A percentile compares a stretch with the other conserved stretches of the same genome.
Conservation (phyloP, 768 basidiomycete species). For the Cytidiella melzeri region DNA sequence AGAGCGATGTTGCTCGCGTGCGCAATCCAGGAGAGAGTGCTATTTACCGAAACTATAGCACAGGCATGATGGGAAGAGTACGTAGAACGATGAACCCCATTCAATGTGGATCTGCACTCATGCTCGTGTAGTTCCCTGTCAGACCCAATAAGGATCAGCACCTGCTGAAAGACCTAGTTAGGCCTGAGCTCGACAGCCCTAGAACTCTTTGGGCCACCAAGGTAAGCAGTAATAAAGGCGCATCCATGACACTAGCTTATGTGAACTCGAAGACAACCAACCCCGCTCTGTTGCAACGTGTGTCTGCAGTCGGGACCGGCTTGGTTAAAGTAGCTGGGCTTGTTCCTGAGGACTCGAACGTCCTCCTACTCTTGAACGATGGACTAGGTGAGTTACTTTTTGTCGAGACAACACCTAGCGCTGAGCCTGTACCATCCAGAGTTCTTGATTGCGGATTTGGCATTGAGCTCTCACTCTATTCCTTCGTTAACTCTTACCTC, state of each 20-base stretch:
- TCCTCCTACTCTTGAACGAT: constrained; percentile 75
- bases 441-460: constrained; percentile 75
- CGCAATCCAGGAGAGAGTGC: constrained; percentile 80
- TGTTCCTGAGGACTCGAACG: constrained; percentile 54
- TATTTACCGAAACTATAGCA: constrained; percentile 86
- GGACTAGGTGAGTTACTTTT: constrained; percentile 49
- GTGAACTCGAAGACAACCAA: constrained; percentile 58
- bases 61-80: constrained; percentile 76
- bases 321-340: constrained; percentile 52
- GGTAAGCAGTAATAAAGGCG: constrained; percentile 31
- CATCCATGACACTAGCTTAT: background rate
- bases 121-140: constrained; percentile 53
- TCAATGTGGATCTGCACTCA: background rate
- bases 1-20: constrained; percentile 84
- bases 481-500: constrained; percentile 61
- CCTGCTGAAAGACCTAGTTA: constrained; percentile 60
- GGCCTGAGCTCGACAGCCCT: constrained; percentile 55
- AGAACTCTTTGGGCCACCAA: constrained; percentile 78
- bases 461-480: constrained; percentile 65
- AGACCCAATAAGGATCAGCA: constrained; percentile 69
- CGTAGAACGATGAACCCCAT: background rate
- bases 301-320: constrained; percentile 69
- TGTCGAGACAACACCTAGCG: background rate
- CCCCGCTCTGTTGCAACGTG: constrained; percentile 58
- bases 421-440: constrained; percentile 39